Conservation (phyloP, 352 stramenopile species). For the Elongisporangium anandrum region DNA sequence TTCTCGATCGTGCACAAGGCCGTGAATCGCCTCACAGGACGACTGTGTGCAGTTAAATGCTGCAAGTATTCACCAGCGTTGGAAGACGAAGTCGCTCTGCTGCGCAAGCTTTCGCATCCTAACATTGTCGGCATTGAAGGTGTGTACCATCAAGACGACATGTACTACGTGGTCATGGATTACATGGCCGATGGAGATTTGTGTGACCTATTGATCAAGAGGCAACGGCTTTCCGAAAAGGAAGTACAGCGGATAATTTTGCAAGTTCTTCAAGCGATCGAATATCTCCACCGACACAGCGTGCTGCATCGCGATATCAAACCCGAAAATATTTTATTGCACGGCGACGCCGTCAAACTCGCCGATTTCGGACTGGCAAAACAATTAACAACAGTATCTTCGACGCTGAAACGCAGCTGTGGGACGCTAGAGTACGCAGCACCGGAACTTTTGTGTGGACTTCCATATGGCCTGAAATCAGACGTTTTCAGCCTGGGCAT, state of each 20-base stretch:
- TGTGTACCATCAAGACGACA: constrained; percentile 62
- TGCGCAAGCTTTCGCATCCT: constrained; percentile 54
- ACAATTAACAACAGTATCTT: constrained; percentile 37
- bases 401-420: constrained; percentile 57
- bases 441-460: constrained; percentile 59
- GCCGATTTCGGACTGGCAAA: constrained; percentile 79
- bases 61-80: constrained; percentile 59
- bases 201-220: constrained; percentile 68
- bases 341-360: constrained; percentile 67
- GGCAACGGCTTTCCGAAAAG: constrained; percentile 47
- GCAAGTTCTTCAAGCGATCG: constrained; percentile 52
- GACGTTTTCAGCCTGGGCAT: constrained; percentile 80
- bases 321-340: constrained; percentile 78
- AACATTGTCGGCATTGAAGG: constrained; percentile 68
- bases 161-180: constrained; percentile 84
- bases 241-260: constrained; percentile 55
- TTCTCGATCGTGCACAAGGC: constrained; percentile 82
- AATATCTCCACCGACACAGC: constrained; percentile 59
- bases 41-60: constrained; percentile 71
- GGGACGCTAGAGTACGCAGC: constrained; percentile 78
- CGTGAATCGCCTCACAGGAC: constrained; percentile 58
- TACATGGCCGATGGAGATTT: constrained; percentile 74
- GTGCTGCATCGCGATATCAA: constrained; percentile 79
- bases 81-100: constrained; percentile 65
- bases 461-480: constrained; percentile 69